Evolutionary conservation across 345 rosid species (phyloP), one percentile per base, ranked within the genome.

Genomic region (Brassica nigra): DNA sequence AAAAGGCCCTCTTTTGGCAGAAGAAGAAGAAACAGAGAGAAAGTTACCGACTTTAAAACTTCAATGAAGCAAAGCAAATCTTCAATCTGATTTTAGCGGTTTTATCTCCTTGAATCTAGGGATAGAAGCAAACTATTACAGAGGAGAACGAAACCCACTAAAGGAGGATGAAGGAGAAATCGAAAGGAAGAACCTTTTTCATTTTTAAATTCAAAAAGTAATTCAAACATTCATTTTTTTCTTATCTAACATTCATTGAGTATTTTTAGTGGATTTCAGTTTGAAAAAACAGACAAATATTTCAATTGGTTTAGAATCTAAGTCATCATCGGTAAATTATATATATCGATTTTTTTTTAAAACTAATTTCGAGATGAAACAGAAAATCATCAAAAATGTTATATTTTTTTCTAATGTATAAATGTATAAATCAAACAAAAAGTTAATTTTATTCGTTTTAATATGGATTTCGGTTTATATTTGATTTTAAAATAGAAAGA

Each of bases 201-300:
- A 18, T 66, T 66, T 75, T 74, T 74, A 74, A 74, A 64, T 74
- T 30, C 63, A 74, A 74, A 74, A 62, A 30, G 7, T 10, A 11
- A 68, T 49, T 12, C 58, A 52, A 69, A 14, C 20, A 5, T 63
- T 30, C 49, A n/a, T 5, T n/a, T 47, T 29, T 61, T 7, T 72
- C 52, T 28, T 73, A 73, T 39, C 68, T 62, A 47, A 59, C 54
- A 59, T 64, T 63, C 64, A 59, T 59, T 62, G 36, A 62, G 16
- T 11, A 59, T 5, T 23, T 59, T 27, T 59, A 27, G 34, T 61
- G 34, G 30, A 61, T 61, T 61, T 61, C 33, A 27, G 65, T 61
- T 61, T 27, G 33, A 28, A 23, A 28, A 61, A 28, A 61, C 3
- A 4, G 30, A 5, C 11, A 57, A 55, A 8, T 39, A 55, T 55